phyloP scores from a whole-genome alignment of 2,329 filamentous ascomycete species.

The Pyricularia pennisetigena region DNA sequence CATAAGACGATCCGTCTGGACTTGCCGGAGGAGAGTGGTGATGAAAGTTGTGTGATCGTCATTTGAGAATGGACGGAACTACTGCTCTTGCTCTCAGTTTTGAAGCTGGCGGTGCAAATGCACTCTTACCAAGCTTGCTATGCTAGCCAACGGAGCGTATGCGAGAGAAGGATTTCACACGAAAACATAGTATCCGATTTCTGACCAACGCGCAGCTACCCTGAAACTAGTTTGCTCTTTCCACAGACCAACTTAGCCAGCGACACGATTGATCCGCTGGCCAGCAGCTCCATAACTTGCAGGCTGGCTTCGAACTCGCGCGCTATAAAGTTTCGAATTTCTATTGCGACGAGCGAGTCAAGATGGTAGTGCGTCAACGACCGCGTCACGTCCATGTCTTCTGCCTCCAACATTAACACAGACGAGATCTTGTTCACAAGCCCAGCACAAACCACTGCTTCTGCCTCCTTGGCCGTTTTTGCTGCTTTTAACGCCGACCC shows the following conservation, averaged over 20 bases:
- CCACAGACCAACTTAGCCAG: conserved; percentile 11
- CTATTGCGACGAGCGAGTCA: conserved; percentile 38
- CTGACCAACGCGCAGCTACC: not conserved
- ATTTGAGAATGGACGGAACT: not conserved
- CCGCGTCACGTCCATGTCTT: conserved; percentile 35
- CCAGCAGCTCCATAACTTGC: conserved; percentile 44
- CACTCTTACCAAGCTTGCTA: too few species aligned
- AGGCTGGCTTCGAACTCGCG: conserved; percentile 38
- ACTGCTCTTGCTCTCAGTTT: not conserved
- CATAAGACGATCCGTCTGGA: not conserved
- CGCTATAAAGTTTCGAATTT: conserved; percentile 40
- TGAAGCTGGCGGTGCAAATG: too few species aligned
- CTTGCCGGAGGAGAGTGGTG: not conserved
- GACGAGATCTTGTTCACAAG: conserved; percentile 36
- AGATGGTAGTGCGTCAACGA: conserved; percentile 31
- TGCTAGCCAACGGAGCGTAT: too few species aligned
- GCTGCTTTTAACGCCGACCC: conserved; percentile 28
- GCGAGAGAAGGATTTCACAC: too few species aligned
- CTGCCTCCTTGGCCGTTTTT: conserved; percentile 29
- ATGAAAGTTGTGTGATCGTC: not conserved
- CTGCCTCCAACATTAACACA: conserved; percentile 36
- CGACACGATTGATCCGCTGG: conserved; percentile 29
- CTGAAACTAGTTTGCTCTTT: conserved; percentile 23
- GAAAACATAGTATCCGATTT: not conserved
- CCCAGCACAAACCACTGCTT: conserved; percentile 31